Evolutionary conservation across 495 filamentous ascomycete species (phyloP).

Genomic region (Aspergillus incahuasiensis): DNA sequence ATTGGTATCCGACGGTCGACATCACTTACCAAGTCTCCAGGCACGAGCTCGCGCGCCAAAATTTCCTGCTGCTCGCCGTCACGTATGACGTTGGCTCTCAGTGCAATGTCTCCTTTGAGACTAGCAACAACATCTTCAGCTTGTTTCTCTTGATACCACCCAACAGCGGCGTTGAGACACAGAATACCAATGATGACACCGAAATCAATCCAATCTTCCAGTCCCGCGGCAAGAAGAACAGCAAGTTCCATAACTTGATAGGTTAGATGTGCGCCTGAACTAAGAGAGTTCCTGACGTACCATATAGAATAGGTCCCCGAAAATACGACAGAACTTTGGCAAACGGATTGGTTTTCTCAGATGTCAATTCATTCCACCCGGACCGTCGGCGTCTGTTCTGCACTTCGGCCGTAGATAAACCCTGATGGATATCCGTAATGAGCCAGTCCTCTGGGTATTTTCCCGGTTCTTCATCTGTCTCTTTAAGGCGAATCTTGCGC

Average conservation of each 20-base stretch:
- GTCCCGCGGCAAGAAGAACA: conserved; percentile 67
- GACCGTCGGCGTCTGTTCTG: conserved; percentile 53
- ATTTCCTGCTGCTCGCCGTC: conserved; percentile 62
- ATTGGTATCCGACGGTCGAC: not conserved
- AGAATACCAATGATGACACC: conserved; percentile 80
- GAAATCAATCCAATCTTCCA: conserved; percentile 75
- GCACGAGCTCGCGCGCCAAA: conserved; percentile 70
- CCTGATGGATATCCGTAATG: conserved; percentile 61
- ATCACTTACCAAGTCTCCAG: conserved; percentile 68
- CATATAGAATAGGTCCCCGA: conserved; percentile 75
- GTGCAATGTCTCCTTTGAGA: conserved; percentile 76
- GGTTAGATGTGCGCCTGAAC: conserved; percentile 19
- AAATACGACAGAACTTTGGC: conserved; percentile 71
- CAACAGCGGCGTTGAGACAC: conserved; percentile 67
- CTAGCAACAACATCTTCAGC: conserved; percentile 76
- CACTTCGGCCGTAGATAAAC: conserved; percentile 52
- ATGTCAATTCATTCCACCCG: conserved; percentile 68
- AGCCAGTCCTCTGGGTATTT: conserved; percentile 67
- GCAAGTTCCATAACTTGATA: conserved; percentile 73
- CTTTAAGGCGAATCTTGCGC: conserved; percentile 45
- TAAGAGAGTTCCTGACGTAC: conserved; percentile 37
- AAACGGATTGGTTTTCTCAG: conserved; percentile 71
- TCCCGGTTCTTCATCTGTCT: conserved; percentile 27
- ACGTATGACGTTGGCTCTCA: conserved; percentile 65
- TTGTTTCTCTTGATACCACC: conserved; percentile 83